Base-by-base conservation (phyloP, 1,284 basidiomycete species). In the Violaceomyces palustris region DNA sequence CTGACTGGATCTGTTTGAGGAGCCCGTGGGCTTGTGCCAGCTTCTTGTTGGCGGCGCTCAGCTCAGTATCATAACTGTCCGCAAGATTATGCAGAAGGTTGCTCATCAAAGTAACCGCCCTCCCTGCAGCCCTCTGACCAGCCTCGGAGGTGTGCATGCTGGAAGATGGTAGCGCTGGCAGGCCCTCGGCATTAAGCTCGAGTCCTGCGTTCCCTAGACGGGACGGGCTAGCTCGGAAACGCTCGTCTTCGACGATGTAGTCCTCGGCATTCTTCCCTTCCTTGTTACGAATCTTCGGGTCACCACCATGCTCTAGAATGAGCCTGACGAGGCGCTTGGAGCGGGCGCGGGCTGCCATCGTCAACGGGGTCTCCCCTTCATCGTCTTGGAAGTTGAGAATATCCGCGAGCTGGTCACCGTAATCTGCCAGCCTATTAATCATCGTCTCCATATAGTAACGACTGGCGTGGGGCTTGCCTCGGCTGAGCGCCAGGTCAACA, bases 331-430 rank as follows among this genome's bases (percentile, higher is more conserved):
- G 81, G n/a, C 92, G 84, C 76, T 97, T 94, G 74, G 88, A 92
- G 45, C 94, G 79, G 66, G 93, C 96, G 27, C 94, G 81, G 5
- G 94, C 94, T 19, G 94, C 93, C 79, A 99, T 84, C 1, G 94
- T 98, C 47, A 99, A 77, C 9, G 94, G 90, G 11, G 94, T 97
- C 77, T 99, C 94, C 25, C 93, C 93, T 63, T 99, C 94, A 72
- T 97, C 91, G 73, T 98, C 94, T 74, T 94, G 94, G 75, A 98
- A 98, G 73, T 99, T 99, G 76, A 99, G 89, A 38, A 99, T 91
- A 72, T 99, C 94, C 27, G 91, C 89, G 14, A 99, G 78, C 75
- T 99, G 94, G 64, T 88, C 87, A 2, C 93, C 92, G 75, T 90
- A 99, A 70, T 96, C 91, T n/a, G 87, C 80, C 15, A 99, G 80